Evolutionary conservation across 2,329 filamentous ascomycete species (phyloP).

Genomic region (Penicillium verrucosum): DNA sequence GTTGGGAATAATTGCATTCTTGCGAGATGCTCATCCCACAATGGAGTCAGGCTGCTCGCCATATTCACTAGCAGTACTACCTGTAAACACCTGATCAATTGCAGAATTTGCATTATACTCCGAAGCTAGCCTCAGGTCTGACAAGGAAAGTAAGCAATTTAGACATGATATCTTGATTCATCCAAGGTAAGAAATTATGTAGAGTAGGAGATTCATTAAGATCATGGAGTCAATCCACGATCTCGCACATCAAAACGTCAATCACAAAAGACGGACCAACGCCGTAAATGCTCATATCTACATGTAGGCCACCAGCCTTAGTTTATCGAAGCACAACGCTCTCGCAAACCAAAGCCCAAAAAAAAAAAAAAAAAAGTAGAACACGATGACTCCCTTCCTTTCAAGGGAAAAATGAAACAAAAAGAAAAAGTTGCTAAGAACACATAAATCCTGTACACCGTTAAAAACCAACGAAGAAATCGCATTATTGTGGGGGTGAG

Average conservation of each 20-base stretch:
- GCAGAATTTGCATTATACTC: not conserved
- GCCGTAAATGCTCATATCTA: slow-evolving; percentile 44
- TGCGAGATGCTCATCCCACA: not conserved
- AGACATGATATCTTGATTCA: slow-evolving; percentile 4
- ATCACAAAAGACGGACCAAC: slow-evolving; percentile 28
- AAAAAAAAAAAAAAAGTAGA: slow-evolving; percentile 26
- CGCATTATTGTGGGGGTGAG: slow-evolving; percentile 13
- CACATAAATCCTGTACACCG: slow-evolving; percentile 18
- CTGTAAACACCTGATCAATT: not conserved
- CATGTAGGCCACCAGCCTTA: slow-evolving; percentile 36
- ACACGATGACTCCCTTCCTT: slow-evolving; percentile 20
- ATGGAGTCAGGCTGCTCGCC: not conserved
- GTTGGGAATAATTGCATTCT: not conserved
- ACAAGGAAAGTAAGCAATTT: not conserved
- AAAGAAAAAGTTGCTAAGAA: slow-evolving; percentile 17
- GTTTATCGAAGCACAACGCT: slow-evolving; percentile 33
- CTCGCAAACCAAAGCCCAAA: slow-evolving; percentile 25
- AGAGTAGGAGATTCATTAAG: slow-evolving; percentile 23
- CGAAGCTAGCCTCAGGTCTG: not conserved
- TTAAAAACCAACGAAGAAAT: slow-evolving; percentile 12
- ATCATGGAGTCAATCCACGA: slow-evolving; percentile 23
- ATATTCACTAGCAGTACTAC: not conserved
- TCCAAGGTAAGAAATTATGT: slow-evolving; percentile 1
- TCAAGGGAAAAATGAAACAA: slow-evolving; percentile 16
- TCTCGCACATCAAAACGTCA: slow-evolving; percentile 20